phyloP scores from a whole-genome alignment of 2,329 filamentous ascomycete species.

The Nannizzia gypsea region DNA sequence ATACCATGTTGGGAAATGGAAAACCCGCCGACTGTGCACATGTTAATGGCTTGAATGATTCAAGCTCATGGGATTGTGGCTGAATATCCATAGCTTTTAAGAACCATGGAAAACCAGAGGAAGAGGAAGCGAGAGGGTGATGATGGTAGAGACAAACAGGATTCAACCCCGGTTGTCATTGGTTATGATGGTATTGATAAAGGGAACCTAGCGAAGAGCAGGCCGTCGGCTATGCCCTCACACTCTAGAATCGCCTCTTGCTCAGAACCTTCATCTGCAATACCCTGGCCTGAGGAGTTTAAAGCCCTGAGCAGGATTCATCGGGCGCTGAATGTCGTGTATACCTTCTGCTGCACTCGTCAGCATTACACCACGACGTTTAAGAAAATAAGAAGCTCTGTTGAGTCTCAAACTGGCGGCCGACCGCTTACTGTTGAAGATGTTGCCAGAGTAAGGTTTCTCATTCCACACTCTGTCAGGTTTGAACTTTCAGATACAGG shows the following conservation, averaged over 20 bases:
- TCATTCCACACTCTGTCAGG: slow-evolving; percentile 66
- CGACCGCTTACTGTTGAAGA: slow-evolving; percentile 60
- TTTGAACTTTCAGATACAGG: slow-evolving; percentile 81
- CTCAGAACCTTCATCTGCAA: slow-evolving; percentile 18
- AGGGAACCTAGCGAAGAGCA: neutral
- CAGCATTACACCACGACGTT: slow-evolving; percentile 89
- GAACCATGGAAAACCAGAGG: slow-evolving; percentile 1
- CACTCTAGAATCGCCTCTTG: slow-evolving; percentile 9
- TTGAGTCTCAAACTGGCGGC: slow-evolving; percentile 65
- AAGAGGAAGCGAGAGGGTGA: slow-evolving; percentile 13
- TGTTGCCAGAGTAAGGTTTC: slow-evolving; percentile 65
- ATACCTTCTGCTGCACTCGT: slow-evolving; percentile 85
- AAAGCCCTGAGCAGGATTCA: slow-evolving; percentile 63
- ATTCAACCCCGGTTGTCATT: slow-evolving; percentile 5
- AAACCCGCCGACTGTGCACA: neutral
- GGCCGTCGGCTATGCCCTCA: slow-evolving; percentile 6
- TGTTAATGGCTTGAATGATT: neutral
- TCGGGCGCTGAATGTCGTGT: slow-evolving; percentile 78
- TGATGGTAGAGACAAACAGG: neutral
- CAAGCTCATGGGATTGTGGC: neutral
- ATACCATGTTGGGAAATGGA: neutral
- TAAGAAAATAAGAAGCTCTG: slow-evolving; percentile 70
- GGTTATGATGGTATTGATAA: slow-evolving; percentile 1
- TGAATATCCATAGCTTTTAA: neutral
- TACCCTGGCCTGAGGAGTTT: slow-evolving; percentile 66